Evolutionary conservation across 495 filamentous ascomycete genomes (phyloP), one percentile per base, ranked within the genome.

Genomic region (Penicillium ucsense): DNA sequence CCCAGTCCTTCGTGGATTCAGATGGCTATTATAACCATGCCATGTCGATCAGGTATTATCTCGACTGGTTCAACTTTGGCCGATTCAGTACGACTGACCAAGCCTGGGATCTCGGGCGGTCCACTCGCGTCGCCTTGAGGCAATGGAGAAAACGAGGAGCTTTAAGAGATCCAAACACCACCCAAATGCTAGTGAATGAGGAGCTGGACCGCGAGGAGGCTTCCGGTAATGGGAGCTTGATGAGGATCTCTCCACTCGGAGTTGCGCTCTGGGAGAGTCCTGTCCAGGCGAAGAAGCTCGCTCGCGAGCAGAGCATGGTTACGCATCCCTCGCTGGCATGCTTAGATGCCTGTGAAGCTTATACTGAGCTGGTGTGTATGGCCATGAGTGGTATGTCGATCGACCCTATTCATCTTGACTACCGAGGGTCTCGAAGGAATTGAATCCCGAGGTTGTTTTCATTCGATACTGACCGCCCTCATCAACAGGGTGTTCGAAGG

Each of bases 171-270:
- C 7, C 53, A 6, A 43, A 42, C 2, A 8, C 29, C 20, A 50
- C 52, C 5, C 55, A 57, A 41, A 6, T 11, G 12, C 31, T 29
- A 9, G 40, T 62, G 11, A 43, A 40, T 11, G 27, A 8, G 11
- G 45, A 46, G 34, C 47, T 64, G 2, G 42, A 53, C 28, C 3
- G 20, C 6, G 53, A 63, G 30, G 33, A 40, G 2, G 29, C 39
- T 0, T 70, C 65, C 2, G 73, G 73, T 0, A 76, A 77, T 43
- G 73, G 74, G 8, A 66, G 62, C 35, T 52, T 76, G 40, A 76
- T 76, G 72, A 54, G 74, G 9, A 65, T 72, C 31, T 51, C 65
- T 0, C 67, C 71, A 0, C 51, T 77, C 6, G 59, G 59, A 3
- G 48, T 74, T 4, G 53, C 50, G 1, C 60, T 55, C 20, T 70